Evolutionary conservation across 345 rosid species (phyloP).

Genomic region (Salix koriyanagi): DNA sequence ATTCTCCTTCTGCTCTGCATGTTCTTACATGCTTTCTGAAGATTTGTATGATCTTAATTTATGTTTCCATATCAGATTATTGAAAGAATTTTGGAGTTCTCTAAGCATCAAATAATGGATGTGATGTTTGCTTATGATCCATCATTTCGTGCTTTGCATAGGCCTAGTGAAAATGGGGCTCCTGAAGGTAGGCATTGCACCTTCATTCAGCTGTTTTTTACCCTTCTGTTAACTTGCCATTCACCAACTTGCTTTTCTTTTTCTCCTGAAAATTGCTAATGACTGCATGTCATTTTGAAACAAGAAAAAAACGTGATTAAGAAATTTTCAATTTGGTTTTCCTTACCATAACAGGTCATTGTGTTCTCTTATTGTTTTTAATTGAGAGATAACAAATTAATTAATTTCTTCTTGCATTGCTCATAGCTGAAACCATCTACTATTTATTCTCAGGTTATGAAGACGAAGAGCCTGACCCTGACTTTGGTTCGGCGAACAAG

Average conservation of each 20-base stretch:
- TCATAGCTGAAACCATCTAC: background rate
- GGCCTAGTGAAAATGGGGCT: constrained; percentile 65
- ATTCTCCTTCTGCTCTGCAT: constrained; percentile 1
- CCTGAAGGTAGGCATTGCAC: constrained; percentile 59
- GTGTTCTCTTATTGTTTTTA: background rate
- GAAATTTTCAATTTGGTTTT: no score
- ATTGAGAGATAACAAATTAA: background rate
- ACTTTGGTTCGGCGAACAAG: constrained; percentile 75
- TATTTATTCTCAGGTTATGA: constrained; percentile 56
- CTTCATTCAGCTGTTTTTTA: constrained; percentile 10
- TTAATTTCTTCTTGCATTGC: background rate
- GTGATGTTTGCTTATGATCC: constrained; percentile 95
- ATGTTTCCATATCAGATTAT: constrained; percentile 52
- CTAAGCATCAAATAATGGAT: constrained; percentile 80
- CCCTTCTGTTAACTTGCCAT: constrained; percentile 8
- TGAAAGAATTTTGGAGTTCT: constrained; percentile 93
- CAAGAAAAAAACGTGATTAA: no score
- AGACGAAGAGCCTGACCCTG: constrained; percentile 74
- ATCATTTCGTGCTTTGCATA: constrained; percentile 72
- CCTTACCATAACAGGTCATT: no score
- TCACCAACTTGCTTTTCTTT: constrained; percentile 5
- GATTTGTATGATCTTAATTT: background rate
- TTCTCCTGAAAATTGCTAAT: background rate
- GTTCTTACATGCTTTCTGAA: background rate
- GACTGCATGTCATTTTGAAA: no score